These are phyloP conservation scores for Claviceps purpurea DNA, from an alignment of 2,329 filamentous ascomycete species.

Conservation along the genomic window DNA sequence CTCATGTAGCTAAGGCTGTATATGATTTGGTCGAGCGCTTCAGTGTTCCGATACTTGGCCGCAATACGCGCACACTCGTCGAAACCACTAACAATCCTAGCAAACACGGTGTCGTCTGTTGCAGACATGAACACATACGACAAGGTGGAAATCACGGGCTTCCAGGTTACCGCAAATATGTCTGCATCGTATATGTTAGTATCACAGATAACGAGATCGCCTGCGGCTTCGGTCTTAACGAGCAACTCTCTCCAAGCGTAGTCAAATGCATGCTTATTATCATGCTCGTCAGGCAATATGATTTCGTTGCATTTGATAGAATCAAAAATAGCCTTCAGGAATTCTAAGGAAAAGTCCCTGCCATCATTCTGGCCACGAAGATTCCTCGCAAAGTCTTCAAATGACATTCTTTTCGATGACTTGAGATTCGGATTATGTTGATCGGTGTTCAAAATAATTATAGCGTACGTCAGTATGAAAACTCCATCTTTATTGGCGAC, in stretches of 20 bases:
- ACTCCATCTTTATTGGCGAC: conserved; percentile 78
- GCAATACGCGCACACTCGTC: conserved; percentile 93
- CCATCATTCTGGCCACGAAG: conserved; percentile 81
- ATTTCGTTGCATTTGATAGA: conserved; percentile 91
- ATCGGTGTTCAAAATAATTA: conserved; percentile 96
- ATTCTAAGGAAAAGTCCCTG: conserved; percentile 71
- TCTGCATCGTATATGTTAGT: conserved; percentile 95
- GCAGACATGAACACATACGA: conserved; percentile 99
- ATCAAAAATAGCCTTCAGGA: conserved; percentile 75
- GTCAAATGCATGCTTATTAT: conserved; percentile 92
- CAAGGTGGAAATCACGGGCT: conserved; percentile 81
- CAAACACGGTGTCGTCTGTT: conserved; percentile 90
- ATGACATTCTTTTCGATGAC: conserved; percentile 66
- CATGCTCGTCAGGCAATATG: conserved; percentile 91
- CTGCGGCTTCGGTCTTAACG: conserved; percentile 65
- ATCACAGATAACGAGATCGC: conserved; percentile 63
- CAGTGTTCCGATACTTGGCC: conserved; percentile 65
- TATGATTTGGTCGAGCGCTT: conserved; percentile 86
- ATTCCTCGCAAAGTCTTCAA: conserved; percentile 73
- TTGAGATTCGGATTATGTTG: conserved; percentile 89
- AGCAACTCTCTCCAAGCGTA: conserved; percentile 95
- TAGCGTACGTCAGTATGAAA: conserved; percentile 85
- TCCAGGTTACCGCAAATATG: conserved; percentile 96
- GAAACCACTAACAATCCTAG: conserved; percentile 84
- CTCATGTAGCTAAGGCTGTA: conserved; percentile 84